These are phyloP conservation scores for Cytidiella melzeri DNA, from an alignment of 768 basidiomycete species.

Conservation along the genomic window DNA sequence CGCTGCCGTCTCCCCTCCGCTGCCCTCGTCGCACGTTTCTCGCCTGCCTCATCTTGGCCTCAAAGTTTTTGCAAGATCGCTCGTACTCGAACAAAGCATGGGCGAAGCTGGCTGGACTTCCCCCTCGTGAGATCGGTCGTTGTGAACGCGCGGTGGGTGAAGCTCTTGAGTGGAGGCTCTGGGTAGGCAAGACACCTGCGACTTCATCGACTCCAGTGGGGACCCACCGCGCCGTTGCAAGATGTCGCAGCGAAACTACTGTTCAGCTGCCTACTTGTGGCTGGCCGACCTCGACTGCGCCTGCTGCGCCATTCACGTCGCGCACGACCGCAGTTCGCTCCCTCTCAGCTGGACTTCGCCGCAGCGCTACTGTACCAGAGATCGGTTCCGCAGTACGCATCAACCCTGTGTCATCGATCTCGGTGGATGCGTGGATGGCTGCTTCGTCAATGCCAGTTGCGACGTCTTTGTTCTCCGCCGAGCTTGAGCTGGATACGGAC, in stretches of 20 bases:
- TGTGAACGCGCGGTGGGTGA: slow-evolving; percentile 87
- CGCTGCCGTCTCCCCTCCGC: slow-evolving; percentile 72
- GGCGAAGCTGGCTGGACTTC: slow-evolving; percentile 89
- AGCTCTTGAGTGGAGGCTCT: slow-evolving; percentile 86
- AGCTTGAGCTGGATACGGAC: slow-evolving; percentile 4
- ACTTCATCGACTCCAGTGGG: background rate
- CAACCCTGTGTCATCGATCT: background rate
- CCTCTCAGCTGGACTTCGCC: slow-evolving; percentile 9
- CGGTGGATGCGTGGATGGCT: background rate
- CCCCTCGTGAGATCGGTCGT: slow-evolving; percentile 77
- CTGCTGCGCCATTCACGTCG: slow-evolving; percentile 7
- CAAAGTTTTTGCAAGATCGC: slow-evolving; percentile 90
- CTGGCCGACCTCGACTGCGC: slow-evolving; percentile 14
- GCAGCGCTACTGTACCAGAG: slow-evolving; percentile 18
- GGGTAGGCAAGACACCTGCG: slow-evolving; percentile 70
- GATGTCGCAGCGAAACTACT: slow-evolving; percentile 17
- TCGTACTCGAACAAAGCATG: slow-evolving; percentile 93
- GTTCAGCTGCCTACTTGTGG: slow-evolving; percentile 9
- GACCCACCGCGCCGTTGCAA: slow-evolving; percentile 9
- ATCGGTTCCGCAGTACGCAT: slow-evolving; percentile 1
- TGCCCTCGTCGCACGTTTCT: slow-evolving; percentile 89
- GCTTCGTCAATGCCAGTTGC: background rate
- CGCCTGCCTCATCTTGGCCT: slow-evolving; percentile 81
- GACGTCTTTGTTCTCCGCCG: background rate
- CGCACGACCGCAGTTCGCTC: background rate